A percentile compares a stretch with the other conserved stretches of the same genome.
Conservation (phyloP, 2,329 filamentous ascomycete genomes). For the Pestalotiopsis fici region DNA sequence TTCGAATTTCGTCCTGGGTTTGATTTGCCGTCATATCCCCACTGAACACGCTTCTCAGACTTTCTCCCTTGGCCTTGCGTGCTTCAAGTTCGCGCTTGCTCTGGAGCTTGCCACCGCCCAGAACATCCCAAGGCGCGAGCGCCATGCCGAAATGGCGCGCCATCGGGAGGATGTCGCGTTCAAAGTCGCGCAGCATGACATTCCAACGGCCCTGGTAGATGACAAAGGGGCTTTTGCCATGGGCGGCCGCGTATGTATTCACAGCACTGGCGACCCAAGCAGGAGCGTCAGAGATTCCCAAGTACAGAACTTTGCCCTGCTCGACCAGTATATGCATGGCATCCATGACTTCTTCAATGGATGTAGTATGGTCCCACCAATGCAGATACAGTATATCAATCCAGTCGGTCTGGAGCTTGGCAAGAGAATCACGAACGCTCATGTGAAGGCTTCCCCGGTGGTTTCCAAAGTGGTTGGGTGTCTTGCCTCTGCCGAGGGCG, state of each 20-base stretch:
- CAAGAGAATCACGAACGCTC: conserved; percentile 52
- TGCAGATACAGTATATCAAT: conserved; percentile 48
- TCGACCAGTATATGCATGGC: conserved; percentile 40
- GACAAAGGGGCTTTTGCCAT: conserved; percentile 36
- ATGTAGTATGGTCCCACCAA: conserved; percentile 44
- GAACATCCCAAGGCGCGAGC: conserved; percentile 58
- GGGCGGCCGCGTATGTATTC: conserved; percentile 36
- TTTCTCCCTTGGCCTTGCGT: conserved; percentile 32
- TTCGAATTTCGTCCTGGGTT: conserved; percentile 49
- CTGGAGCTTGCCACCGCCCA: conserved; percentile 51
- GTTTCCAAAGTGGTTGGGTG: conserved; percentile 56
- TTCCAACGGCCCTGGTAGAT: conserved; percentile 43
- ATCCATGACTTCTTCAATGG: conserved; percentile 44
- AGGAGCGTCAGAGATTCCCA: conserved; percentile 39
- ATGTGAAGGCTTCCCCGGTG: conserved; percentile 58
- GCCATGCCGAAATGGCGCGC: conserved; percentile 46
- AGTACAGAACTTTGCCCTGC: conserved; percentile 41
- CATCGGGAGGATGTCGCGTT: conserved; percentile 45
- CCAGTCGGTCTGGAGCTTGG: conserved; percentile 62
- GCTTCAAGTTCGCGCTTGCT: conserved; percentile 15
- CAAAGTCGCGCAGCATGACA: conserved; percentile 33
- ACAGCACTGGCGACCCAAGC: conserved; percentile 40
- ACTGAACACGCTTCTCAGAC: conserved; percentile 26
- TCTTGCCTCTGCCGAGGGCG: conserved; percentile 33
- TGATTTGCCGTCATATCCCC: conserved; percentile 31